Base-by-base conservation (phyloP, 805 yeast species). In the Pichia membranifaciens region DNA sequence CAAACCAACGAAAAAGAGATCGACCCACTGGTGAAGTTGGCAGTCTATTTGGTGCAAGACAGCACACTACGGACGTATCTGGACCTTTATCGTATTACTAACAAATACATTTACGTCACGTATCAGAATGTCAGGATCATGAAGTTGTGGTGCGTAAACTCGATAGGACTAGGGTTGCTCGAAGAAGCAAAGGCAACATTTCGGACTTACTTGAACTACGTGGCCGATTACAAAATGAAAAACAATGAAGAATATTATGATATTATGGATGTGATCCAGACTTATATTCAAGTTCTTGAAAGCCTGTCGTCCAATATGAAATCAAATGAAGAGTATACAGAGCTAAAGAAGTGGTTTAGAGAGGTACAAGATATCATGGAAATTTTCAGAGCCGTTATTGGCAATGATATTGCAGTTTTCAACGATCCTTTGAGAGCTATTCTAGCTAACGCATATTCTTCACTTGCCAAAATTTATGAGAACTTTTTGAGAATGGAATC, bases 71-170 rank as follows among this genome's bases (percentile, higher is more conserved):
- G 43, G 8, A 45, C 45, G 2, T 39, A 52, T 9, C 20, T 59
- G 2, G 51, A 61, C 2, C 56, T 66, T 58, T 50, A 53, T 10
- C 49, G 42, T 5, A 61, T 60, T 52, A 60, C 65, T 16, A 60
- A 62, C 10, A 45, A 52, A 4, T 70, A 74, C 1, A 62, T 74
- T 43, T 57, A 63, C 15, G 69, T 65, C 41, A 74, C 81, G 0
- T 77, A 75, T 48, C 81, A 76, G 54, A 74, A 64, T 69, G 37
- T 59, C 62, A 37, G 66, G 56, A 51, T 58, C 61, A 49, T 72
- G 70, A 48, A 69, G 64, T 55, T 60, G 48, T 53, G 66, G 66
- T 51, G 66, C 61, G 5, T 58, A 41, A 16, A 58, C 38, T 55
- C 67, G 28, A 57, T 65, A n/a, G 45, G 50, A 2, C 47, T 52